Evolutionary conservation across 805 yeast genomes (phyloP).

Genomic region (Candida ponderosae): DNA sequence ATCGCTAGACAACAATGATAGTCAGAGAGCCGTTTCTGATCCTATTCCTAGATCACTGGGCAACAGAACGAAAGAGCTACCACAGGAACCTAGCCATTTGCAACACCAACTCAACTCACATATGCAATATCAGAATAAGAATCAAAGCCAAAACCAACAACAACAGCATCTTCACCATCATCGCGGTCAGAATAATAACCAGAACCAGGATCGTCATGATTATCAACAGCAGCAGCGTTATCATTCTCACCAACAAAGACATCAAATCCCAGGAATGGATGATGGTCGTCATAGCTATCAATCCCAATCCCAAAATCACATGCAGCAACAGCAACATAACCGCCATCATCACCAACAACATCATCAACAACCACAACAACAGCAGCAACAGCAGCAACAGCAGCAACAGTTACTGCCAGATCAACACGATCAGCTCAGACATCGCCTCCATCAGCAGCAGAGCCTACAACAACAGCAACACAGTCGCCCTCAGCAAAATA

Average conservation of each 20-base stretch:
- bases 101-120: too few relatives aligned
- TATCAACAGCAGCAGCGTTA: too few relatives aligned
- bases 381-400: conserved; percentile 1
- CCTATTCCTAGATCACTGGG: not conserved
- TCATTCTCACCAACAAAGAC: too few relatives aligned
- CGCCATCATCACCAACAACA: conserved; percentile 6
- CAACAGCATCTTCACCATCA: too few relatives aligned
- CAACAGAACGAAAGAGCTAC: not conserved
- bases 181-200: too few relatives aligned
- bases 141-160: too few relatives aligned
- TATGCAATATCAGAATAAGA: too few relatives aligned
- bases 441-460: not conserved
- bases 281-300: too few relatives aligned
- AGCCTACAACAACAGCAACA: conserved; percentile 5
- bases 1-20: not conserved
- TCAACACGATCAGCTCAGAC: conserved; percentile 2
- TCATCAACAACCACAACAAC: conserved; percentile 1
- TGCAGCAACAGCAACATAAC: conserved; percentile 3
- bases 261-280: too few relatives aligned
- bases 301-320: conserved; percentile 5
- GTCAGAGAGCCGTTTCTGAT: not conserved
- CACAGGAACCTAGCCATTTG: too few relatives aligned
- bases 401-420: not conserved
- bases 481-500: not conserved
- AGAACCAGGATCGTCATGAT: too few relatives aligned